phyloP scores from a whole-genome alignment of 164 flowering plant genomes.

The Sextonia rubra region DNA sequence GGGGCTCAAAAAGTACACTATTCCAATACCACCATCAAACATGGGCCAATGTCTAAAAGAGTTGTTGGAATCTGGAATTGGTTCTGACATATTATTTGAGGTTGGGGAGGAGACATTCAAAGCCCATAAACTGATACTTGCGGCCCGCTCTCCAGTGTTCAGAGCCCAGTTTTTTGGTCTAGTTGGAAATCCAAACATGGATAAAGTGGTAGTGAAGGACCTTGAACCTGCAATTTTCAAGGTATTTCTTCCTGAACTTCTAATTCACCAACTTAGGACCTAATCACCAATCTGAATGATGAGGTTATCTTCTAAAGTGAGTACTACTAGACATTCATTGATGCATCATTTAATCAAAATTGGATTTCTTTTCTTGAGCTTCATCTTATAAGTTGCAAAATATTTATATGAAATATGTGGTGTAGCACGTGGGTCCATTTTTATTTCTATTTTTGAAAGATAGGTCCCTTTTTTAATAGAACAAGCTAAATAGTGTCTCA shows the following conservation, averaged over 20 bases:
- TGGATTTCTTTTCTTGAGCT: no score
- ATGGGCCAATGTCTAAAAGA: conserved; percentile 58
- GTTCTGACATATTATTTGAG: conserved; percentile 62
- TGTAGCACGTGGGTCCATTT: no score
- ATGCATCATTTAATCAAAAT: no score
- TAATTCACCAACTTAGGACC: no score
- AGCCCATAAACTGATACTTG: conserved; percentile 88
- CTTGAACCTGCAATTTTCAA: conserved; percentile 76
- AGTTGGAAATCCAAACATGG: conserved; percentile 60
- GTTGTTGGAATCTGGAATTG: conserved; percentile 62
- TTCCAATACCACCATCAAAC: conserved; percentile 63
- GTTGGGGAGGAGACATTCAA: conserved; percentile 70
- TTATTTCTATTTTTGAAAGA: no score
- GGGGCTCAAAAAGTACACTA: conserved; percentile 48
- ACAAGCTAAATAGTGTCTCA: no score
- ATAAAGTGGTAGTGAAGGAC: conserved; percentile 54
- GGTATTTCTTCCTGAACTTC: conserved; percentile 30
- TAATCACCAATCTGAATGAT: no score
- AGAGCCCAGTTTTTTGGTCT: conserved; percentile 89
- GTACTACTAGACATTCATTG: no score
- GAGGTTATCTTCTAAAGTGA: no score
- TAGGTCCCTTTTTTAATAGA: no score
- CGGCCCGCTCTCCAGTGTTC: conserved; percentile 94
- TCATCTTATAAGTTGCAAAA: no score
- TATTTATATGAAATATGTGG: no score